Evolutionary conservation across 805 yeast genomes (phyloP).

Genomic region (Ogataea pignaliae): DNA sequence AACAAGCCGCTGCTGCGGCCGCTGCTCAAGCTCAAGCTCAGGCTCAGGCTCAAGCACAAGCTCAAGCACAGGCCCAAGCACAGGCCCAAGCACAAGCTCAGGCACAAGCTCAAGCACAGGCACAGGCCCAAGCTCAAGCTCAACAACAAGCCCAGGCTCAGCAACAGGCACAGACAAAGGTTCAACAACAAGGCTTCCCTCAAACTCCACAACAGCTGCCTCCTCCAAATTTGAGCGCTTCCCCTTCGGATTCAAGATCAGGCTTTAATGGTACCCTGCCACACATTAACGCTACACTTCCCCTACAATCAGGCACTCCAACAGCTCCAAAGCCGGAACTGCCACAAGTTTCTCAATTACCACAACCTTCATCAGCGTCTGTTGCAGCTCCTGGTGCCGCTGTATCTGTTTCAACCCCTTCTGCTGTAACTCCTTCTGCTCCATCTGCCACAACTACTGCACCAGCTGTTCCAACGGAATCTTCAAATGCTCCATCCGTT

Average conservation of each 20-base stretch:
- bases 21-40: conserved; percentile 39
- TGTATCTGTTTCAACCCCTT: conserved; percentile 2
- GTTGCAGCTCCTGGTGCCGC: conserved; percentile 12
- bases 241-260: conserved; percentile 21
- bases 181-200: conserved; percentile 20
- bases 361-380: conserved; percentile 22
- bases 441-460: not conserved
- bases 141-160: too few species aligned
- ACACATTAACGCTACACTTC: conserved; percentile 12
- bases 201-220: conserved; percentile 32
- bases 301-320: conserved; percentile 19
- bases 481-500: conserved; percentile 12
- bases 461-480: not conserved
- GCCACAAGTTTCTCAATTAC: conserved; percentile 26
- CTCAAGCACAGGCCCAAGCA: conserved; percentile 32
- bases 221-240: conserved; percentile 30
- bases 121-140: conserved; percentile 32
- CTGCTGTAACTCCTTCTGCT: conserved; percentile 5
- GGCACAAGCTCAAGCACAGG: conserved; percentile 29
- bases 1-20: conserved; percentile 53
- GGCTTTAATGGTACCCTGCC: conserved; percentile 21
- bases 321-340: conserved; percentile 28
- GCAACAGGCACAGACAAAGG: conserved; percentile 22
- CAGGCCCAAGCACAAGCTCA: conserved; percentile 27
- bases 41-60: conserved; percentile 33